phyloP scores from a whole-genome alignment of 495 filamentous ascomycete genomes.

The Darksidea phi region DNA sequence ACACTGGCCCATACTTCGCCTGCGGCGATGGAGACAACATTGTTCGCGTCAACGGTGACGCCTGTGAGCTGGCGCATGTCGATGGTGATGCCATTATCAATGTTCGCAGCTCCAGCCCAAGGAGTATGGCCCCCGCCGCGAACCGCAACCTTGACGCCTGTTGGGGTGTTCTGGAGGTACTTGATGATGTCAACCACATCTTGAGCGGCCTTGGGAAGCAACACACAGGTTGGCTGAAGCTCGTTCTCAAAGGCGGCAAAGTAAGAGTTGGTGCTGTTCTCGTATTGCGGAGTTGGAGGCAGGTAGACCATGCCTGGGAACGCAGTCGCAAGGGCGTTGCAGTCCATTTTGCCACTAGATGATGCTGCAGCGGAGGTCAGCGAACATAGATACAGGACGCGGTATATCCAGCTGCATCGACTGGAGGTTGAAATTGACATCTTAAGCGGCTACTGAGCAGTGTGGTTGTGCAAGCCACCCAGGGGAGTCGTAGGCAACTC shows the following conservation, averaged over 20 bases:
- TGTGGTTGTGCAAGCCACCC: no score
- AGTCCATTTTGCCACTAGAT: no score
- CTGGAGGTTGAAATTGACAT: no score
- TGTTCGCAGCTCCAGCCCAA: slow-evolving; percentile 37
- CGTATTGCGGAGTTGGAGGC: not conserved
- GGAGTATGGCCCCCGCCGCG: slow-evolving; percentile 41
- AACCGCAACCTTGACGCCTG: slow-evolving; percentile 33
- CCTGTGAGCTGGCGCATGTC: slow-evolving; percentile 37
- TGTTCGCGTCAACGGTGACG: not conserved
- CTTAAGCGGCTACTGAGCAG: no score
- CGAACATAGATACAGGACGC: no score
- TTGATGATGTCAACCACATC: slow-evolving; percentile 10
- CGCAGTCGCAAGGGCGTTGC: not conserved
- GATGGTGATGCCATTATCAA: slow-evolving; percentile 40
- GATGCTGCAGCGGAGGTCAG: no score
- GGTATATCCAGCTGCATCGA: no score
- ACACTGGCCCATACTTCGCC: slow-evolving; percentile 19
- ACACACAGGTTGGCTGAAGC: slow-evolving; percentile 9
- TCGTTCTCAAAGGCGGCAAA: not conserved
- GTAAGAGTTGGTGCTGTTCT: not conserved
- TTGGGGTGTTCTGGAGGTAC: no score
- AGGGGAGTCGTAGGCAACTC: no score
- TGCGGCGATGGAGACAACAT: slow-evolving; percentile 1
- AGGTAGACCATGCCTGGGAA: not conserved
- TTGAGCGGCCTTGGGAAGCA: slow-evolving; percentile 6